A percentile compares a stretch with the other conserved stretches of the same genome.
Evolutionary conservation across 352 stramenopile genomes (phyloP).

Genomic region (Hyaloperonospora arabidopsidis): DNA sequence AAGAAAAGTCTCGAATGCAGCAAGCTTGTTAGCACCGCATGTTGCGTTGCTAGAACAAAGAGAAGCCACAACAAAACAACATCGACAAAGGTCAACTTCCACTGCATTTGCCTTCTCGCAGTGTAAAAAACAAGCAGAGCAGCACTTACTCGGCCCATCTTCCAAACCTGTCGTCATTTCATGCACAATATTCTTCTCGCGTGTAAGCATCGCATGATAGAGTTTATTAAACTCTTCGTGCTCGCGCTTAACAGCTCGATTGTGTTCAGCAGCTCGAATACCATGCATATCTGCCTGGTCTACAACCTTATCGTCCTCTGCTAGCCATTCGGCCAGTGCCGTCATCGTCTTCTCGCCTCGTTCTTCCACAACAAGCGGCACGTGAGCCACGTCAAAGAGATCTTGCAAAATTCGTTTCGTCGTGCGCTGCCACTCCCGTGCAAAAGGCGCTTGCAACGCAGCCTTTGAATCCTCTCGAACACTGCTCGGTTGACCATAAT

Average conservation of each 20-base stretch:
- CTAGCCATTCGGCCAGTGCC: conserved; percentile 47
- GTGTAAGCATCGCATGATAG: conserved; percentile 55
- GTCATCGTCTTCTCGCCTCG: conserved; percentile 15
- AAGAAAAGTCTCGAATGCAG: conserved; percentile 53
- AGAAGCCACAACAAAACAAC: conserved; percentile 1
- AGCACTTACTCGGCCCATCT: conserved; percentile 46
- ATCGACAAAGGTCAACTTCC: conserved; percentile 3
- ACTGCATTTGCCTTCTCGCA: neutral
- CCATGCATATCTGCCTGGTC: conserved; percentile 31
- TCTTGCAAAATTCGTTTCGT: conserved; percentile 55
- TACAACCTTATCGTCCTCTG: conserved; percentile 32
- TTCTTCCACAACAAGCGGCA: conserved; percentile 29
- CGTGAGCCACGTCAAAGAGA: conserved; percentile 49
- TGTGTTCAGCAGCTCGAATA: conserved; percentile 32
- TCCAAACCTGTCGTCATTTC: conserved; percentile 61
- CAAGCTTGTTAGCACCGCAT: conserved; percentile 54
- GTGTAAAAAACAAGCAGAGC: neutral
- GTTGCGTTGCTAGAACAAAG: conserved; percentile 32
- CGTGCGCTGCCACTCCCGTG: conserved; percentile 55
- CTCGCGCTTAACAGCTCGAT: conserved; percentile 33
- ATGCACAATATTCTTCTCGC: conserved; percentile 75
- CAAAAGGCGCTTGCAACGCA: conserved; percentile 42
- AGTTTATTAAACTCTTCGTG: conserved; percentile 50
- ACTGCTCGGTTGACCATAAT: conserved; percentile 21
- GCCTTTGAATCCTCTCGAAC: conserved; percentile 22